These are phyloP conservation scores for Lolium perenne DNA, from an alignment of 176 grass and related monocot genomes.

Conservation along the genomic window DNA sequence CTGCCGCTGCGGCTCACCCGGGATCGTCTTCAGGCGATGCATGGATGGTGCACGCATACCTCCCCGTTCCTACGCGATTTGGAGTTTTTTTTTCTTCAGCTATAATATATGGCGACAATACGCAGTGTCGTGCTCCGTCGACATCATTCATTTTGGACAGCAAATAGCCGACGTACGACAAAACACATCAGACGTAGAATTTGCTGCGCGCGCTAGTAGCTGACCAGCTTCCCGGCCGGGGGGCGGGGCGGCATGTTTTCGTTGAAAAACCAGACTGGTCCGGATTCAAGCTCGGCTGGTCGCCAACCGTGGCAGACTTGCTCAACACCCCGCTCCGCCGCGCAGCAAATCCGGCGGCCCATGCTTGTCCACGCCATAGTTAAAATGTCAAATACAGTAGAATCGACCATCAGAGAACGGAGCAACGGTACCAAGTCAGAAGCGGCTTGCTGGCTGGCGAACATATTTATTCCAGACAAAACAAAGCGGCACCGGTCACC, in stretches of 20 bases:
- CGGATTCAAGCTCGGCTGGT: conserved; percentile 37
- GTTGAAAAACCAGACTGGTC: background rate
- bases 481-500: background rate
- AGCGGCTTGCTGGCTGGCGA: conserved; percentile 23
- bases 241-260: background rate
- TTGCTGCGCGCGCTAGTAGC: background rate
- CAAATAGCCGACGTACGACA: background rate
- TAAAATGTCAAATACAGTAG: background rate
- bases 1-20: no score
- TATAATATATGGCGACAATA: no score
- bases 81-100: no score
- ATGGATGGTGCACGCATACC: no score
- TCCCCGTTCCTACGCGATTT: no score
- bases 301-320: conserved; percentile 26
- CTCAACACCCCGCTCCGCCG: background rate
- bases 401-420: background rate
- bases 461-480: background rate
- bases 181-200: background rate
- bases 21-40: no score
- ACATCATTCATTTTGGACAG: conserved; percentile 20
- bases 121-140: no score
- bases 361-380: background rate
- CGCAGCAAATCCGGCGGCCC: background rate
- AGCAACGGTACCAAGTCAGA: conserved; percentile 1
- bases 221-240: background rate